Conservation (phyloP, 2,329 filamentous ascomycete genomes). For the Tolypocladium tundrense region DNA sequence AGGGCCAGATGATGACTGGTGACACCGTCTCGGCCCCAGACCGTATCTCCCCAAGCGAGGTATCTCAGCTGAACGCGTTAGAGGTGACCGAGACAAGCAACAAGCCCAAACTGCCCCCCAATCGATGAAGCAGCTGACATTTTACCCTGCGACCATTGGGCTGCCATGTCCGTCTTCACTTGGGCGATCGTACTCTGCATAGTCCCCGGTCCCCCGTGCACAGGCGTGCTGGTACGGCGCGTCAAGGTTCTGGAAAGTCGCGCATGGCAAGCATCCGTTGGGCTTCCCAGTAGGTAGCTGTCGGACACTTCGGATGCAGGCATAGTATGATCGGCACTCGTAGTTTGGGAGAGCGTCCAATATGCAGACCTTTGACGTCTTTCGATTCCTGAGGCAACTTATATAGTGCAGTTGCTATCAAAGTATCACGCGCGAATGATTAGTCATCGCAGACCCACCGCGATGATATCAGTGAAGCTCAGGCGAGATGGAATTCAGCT, state of each 20-base stretch:
- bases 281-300: not conserved
- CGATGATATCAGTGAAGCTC: not conserved
- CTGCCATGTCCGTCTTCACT: constrained; percentile 29
- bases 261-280: not conserved
- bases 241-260: constrained; percentile 20
- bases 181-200: constrained; percentile 49
- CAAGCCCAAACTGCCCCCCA: constrained; percentile 1
- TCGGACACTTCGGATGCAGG: too few species aligned
- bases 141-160: constrained; percentile 56
- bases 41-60: not conserved
- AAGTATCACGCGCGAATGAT: not conserved
- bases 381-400: too few species aligned
- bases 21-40: not conserved
- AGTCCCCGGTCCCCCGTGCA: constrained; percentile 35
- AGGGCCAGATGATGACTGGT: not conserved
- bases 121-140: constrained; percentile 42
- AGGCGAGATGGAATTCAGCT: not conserved
- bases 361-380: too few species aligned
- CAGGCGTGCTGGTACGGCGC: constrained; percentile 34
- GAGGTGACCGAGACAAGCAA: not conserved
- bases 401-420: too few species aligned
- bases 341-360: too few species aligned
- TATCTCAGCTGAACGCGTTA: not conserved
- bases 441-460: not conserved
- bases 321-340: too few species aligned